Conservation (phyloP, 331 rosid species). For the Stylosanthes scabra region DNA sequence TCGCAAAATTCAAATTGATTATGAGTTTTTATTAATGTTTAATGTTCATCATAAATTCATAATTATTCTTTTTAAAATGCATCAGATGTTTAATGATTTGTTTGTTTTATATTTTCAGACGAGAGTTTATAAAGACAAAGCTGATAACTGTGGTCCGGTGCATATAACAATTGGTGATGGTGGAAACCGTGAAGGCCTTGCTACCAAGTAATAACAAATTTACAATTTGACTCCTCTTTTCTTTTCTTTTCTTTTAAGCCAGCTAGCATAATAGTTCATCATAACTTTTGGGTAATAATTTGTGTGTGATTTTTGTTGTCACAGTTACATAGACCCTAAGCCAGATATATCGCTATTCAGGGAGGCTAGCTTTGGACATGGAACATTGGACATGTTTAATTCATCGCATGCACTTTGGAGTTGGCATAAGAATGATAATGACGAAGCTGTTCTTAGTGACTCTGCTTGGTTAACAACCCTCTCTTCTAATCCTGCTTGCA, state of each 20-base stretch:
- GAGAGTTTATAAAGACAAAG: slow-evolving; percentile 64
- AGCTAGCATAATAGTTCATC: no score
- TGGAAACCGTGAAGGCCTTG: slow-evolving; percentile 95
- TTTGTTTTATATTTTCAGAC: slow-evolving; percentile 48
- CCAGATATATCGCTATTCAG: slow-evolving; percentile 72
- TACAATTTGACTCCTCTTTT: neutral
- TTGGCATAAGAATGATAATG: slow-evolving; percentile 77
- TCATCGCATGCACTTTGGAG: slow-evolving; percentile 75
- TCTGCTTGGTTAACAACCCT: slow-evolving; percentile 61
- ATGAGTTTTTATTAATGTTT: no score
- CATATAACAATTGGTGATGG: slow-evolving; percentile 90
- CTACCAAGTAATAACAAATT: slow-evolving; percentile 49
- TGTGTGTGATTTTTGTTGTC: neutral
- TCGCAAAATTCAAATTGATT: no score
- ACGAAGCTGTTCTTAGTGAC: slow-evolving; percentile 51
- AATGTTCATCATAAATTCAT: no score
- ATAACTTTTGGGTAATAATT: neutral
- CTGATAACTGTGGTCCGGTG: slow-evolving; percentile 71
- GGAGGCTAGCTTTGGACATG: slow-evolving; percentile 95
- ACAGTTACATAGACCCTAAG: slow-evolving; percentile 64
- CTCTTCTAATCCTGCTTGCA: slow-evolving; percentile 58
- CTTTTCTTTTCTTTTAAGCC: neutral
- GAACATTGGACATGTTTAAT: slow-evolving; percentile 63
- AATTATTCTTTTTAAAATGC: no score
- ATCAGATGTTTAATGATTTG: no score